These are phyloP conservation scores for Ilex aquifolium DNA, from an alignment of 257 asterid species.

Conservation along the genomic window DNA sequence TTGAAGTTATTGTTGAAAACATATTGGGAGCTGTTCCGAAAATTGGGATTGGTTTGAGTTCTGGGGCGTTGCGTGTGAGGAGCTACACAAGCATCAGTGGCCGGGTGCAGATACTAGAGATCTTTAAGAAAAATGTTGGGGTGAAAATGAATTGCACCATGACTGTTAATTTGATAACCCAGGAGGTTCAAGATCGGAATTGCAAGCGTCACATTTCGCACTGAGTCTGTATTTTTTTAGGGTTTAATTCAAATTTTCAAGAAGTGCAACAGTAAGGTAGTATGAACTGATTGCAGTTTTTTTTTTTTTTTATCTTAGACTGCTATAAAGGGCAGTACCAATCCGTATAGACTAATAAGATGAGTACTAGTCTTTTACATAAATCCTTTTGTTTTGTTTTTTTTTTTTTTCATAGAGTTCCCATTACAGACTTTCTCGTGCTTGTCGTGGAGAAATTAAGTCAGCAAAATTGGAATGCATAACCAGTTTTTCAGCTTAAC, in stretches of 20 bases:
- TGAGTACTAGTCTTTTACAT: too few species aligned
- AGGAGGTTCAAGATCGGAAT: slow-evolving; percentile 17
- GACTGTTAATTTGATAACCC: slow-evolving; percentile 25
- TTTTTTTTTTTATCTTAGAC: too few species aligned
- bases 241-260: neutral
- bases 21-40: slow-evolving; percentile 5
- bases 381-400: too few species aligned
- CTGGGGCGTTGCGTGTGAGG: slow-evolving; percentile 16
- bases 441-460: too few species aligned
- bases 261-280: neutral
- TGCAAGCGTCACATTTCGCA: slow-evolving; percentile 20
- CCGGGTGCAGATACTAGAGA: slow-evolving; percentile 29
- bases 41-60: slow-evolving; percentile 21
- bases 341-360: too few species aligned
- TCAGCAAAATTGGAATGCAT: too few species aligned
- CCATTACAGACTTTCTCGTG: too few species aligned
- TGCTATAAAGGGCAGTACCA: too few species aligned
- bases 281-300: too few species aligned
- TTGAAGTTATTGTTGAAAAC: slow-evolving; percentile 31
- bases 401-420: too few species aligned
- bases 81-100: slow-evolving; percentile 32
- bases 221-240: neutral
- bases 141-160: slow-evolving; percentile 42
- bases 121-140: slow-evolving; percentile 22
- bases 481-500: too few species aligned